Conservation (phyloP, 2,329 filamentous ascomycete species). For the Ascomycota sp. region DNA sequence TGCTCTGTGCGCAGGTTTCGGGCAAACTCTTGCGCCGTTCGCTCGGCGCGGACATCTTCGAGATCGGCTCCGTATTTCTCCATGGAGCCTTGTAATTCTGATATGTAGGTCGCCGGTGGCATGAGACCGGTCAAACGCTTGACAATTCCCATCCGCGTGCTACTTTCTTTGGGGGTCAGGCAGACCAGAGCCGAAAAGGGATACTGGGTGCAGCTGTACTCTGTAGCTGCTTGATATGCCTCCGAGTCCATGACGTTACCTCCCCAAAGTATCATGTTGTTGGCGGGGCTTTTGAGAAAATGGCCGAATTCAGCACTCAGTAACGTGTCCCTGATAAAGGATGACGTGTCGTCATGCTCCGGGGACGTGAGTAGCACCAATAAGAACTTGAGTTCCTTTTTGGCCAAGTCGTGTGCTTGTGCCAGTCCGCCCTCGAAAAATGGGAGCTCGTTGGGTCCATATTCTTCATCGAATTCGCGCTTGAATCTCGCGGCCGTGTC, state of each 20-base stretch:
- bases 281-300: constrained; percentile 51
- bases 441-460: constrained; percentile 47
- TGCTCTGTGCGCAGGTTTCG: constrained; percentile 68
- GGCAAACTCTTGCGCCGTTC: constrained; percentile 60
- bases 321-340: constrained; percentile 64
- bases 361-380: constrained; percentile 74
- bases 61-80: constrained; percentile 56
- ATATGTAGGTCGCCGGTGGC: constrained; percentile 45
- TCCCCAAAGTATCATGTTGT: constrained; percentile 75
- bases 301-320: constrained; percentile 49
- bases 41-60: constrained; percentile 48
- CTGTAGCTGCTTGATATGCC: constrained; percentile 76
- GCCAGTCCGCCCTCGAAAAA: constrained; percentile 83
- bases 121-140: constrained; percentile 55
- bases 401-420: constrained; percentile 71
- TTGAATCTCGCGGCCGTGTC: constrained; percentile 78
- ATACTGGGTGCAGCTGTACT: constrained; percentile 75
- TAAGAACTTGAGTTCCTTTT: constrained; percentile 76
- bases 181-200: constrained; percentile 74
- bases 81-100: constrained; percentile 52
- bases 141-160: constrained; percentile 76
- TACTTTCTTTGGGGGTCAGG: constrained; percentile 64
- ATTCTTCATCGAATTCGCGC: constrained; percentile 86
- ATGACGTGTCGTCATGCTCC: constrained; percentile 77
- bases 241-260: constrained; percentile 85